A percentile compares a stretch with the other conserved stretches of the same genome.
phyloP scores from a whole-genome alignment of 805 yeast species.

The Pichia membranifaciens region DNA sequence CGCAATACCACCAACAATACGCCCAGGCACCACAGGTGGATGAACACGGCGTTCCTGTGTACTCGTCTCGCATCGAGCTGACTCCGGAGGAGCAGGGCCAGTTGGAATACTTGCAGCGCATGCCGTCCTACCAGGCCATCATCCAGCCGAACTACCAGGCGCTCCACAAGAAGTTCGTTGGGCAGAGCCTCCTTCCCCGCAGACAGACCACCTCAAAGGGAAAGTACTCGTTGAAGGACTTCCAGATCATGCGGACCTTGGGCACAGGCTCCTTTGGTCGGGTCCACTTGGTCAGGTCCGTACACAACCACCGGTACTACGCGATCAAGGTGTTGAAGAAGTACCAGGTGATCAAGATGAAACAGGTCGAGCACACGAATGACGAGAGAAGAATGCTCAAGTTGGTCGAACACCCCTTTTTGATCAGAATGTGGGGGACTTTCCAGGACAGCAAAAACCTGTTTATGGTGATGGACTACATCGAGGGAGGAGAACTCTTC shows the following conservation, averaged over 20 bases:
- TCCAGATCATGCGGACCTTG: constrained; percentile 49
- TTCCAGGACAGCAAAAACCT: constrained; percentile 52
- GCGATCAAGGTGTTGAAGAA: constrained; percentile 57
- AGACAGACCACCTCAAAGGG: constrained; percentile 45
- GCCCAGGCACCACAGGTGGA: constrained; percentile 2
- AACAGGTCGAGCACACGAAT: constrained; percentile 59
- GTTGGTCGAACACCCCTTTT: constrained; percentile 53
- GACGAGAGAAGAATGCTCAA: constrained; percentile 57
- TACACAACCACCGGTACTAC: constrained; percentile 53
- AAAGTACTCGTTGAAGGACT: constrained; percentile 50
- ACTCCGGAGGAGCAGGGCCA: constrained; percentile 27
- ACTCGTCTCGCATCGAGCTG: constrained; percentile 4
- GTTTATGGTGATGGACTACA: constrained; percentile 61
- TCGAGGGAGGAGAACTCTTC: constrained; percentile 59
- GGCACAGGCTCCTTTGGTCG: constrained; percentile 61
- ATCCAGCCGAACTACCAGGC: constrained; percentile 29
- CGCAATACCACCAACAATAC: constrained; percentile 2
- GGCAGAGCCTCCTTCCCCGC: constrained; percentile 26
- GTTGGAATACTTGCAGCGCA: constrained; percentile 26
- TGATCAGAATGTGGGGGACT: constrained; percentile 64
- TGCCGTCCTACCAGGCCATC: constrained; percentile 34
- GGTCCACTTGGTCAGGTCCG: constrained; percentile 52
- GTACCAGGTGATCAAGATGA: constrained; percentile 52
- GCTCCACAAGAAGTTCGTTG: constrained; percentile 25
- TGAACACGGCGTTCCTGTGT: background rate